Conservation (phyloP, 1,284 basidiomycete species). For the Cerioporus squamosus region DNA sequence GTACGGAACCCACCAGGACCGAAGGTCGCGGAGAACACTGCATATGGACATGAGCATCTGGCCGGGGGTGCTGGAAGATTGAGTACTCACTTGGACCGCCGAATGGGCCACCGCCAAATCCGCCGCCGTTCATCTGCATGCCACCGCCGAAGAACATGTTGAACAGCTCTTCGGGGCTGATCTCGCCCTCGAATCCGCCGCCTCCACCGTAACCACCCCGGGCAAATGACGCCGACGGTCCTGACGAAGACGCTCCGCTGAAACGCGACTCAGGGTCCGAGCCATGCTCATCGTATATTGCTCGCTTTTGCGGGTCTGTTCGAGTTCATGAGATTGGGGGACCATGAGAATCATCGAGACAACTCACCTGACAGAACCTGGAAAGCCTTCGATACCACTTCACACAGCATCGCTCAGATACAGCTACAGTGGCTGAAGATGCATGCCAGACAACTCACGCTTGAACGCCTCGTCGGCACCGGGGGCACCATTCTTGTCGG, state of each 20-base stretch:
- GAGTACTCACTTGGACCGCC: conserved; percentile 54
- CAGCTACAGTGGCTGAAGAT: neutral
- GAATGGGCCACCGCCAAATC: conserved; percentile 49
- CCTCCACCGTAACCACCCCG: conserved; percentile 50
- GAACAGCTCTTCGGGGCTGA: conserved; percentile 96
- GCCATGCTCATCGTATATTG: conserved; percentile 86
- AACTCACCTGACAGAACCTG: conserved; percentile 83
- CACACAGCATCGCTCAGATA: neutral
- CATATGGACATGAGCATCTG: neutral
- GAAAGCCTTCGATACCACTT: conserved; percentile 98
- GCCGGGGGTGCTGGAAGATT: neutral
- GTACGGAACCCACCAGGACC: conserved; percentile 80
- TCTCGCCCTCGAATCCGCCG: conserved; percentile 76
- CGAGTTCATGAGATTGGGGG: conserved; percentile 1
- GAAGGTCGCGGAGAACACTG: conserved; percentile 78
- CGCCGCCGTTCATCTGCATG: conserved; percentile 43
- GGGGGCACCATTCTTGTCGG: conserved; percentile 97
- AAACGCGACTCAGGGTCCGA: conserved; percentile 86
- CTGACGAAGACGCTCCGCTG: conserved; percentile 68
- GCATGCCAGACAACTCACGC: conserved; percentile 54
- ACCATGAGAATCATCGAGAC: neutral
- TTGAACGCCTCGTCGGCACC: conserved; percentile 99
- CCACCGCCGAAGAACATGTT: conserved; percentile 95
- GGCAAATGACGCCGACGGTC: conserved; percentile 52
- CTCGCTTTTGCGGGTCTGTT: conserved; percentile 85